phyloP scores from a whole-genome alignment of 169 alveolate genomes.

The Perkinsus marinus region DNA sequence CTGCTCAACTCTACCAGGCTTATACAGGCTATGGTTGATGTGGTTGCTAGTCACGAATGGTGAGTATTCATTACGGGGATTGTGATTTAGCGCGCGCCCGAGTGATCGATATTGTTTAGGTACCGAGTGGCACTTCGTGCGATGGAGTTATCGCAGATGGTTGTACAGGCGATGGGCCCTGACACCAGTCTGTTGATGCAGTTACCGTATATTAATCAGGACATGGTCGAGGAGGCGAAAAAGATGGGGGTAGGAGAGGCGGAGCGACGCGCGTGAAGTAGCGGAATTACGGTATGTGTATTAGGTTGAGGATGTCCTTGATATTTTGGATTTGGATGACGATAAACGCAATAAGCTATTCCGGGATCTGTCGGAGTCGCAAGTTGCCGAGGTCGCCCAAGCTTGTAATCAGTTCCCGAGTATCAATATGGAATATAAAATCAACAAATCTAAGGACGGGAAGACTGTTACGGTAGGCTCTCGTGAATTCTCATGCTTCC shows the following conservation, averaged over 20 bases:
- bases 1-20: constrained; percentile 58
- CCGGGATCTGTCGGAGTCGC: constrained; percentile 42
- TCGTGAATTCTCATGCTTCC: too few species aligned
- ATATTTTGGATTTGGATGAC: constrained; percentile 88
- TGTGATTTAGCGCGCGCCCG: not conserved
- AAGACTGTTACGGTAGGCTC: constrained; percentile 22
- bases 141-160: constrained; percentile 91
- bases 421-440: constrained; percentile 43
- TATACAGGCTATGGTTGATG: constrained; percentile 93
- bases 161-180: constrained; percentile 85
- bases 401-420: constrained; percentile 75
- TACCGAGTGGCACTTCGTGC: constrained; percentile 61
- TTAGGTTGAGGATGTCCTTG: constrained; percentile 73
- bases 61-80: constrained; percentile 49
- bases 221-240: constrained; percentile 58
- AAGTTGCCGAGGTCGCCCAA: constrained; percentile 61
- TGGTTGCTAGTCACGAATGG: constrained; percentile 84
- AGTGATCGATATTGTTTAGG: not conserved
- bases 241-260: constrained; percentile 11
- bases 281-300: not conserved
- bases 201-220: constrained; percentile 72
- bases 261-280: not conserved
- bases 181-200: constrained; percentile 71
- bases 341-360: constrained; percentile 70
- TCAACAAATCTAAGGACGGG: constrained; percentile 16